Conservation (phyloP, 176 grass and related monocot genomes). For the Melocanna baccifera region DNA sequence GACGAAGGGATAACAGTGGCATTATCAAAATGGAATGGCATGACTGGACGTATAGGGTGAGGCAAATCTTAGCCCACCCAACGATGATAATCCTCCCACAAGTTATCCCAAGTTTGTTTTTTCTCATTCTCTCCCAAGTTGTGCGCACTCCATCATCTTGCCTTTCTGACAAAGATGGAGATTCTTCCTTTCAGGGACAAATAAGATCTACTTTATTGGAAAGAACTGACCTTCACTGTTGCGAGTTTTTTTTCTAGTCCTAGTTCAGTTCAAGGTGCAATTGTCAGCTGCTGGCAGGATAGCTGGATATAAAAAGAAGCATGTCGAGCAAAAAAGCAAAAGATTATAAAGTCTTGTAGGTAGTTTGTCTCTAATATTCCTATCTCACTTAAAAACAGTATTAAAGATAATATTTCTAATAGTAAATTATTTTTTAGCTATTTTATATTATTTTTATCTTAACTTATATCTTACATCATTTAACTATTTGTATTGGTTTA, state of each 20-base stretch:
- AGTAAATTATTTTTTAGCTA: too few relatives aligned
- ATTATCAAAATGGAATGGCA: constrained; percentile 18
- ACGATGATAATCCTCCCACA: neutral
- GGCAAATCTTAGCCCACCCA: neutral
- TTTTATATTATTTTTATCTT: too few relatives aligned
- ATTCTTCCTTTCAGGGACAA: constrained; percentile 11
- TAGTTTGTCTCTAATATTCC: too few relatives aligned
- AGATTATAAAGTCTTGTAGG: too few relatives aligned
- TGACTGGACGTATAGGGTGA: neutral
- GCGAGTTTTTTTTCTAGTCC: neutral
- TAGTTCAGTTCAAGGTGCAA: neutral
- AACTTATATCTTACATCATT: fast-evolving
- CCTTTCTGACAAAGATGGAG: constrained; percentile 7
- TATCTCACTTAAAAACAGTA: too few relatives aligned
- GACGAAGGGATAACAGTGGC: neutral
- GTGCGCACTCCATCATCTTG: neutral
- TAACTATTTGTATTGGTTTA: too few relatives aligned
- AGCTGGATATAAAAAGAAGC: neutral
- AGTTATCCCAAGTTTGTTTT: constrained; percentile 26
- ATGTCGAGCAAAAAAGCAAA: neutral
- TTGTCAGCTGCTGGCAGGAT: neutral
- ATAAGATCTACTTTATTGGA: neutral
- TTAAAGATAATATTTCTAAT: fast-evolving
- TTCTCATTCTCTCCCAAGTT: neutral
- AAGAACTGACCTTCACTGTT: constrained; percentile 4